A percentile compares a stretch with the other conserved stretches of the same genome.
Evolutionary conservation across 192 early-diverging fungal genomes (phyloP).

Genomic region (Coemansia javaensis): DNA sequence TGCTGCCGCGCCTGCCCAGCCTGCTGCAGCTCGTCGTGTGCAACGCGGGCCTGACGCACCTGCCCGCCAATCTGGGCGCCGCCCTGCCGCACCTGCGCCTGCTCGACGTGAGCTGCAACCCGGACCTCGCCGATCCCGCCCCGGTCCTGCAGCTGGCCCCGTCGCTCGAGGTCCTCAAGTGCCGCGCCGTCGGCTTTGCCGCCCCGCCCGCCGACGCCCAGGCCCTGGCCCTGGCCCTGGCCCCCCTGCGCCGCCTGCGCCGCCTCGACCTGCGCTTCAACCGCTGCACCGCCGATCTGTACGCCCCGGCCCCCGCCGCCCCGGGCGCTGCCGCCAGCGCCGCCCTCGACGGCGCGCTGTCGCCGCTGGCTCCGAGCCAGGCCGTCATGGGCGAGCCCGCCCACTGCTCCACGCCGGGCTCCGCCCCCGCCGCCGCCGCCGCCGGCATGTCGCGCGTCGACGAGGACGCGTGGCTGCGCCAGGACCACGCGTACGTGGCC

Average conservation of each 20-base stretch:
- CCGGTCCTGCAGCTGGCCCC: constrained; percentile 32
- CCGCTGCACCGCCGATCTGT: constrained; percentile 30
- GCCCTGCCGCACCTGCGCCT: constrained; percentile 32
- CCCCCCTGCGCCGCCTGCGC: constrained; percentile 21
- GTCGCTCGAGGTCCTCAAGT: constrained; percentile 38
- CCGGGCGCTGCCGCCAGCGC: neutral
- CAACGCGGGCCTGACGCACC: constrained; percentile 28
- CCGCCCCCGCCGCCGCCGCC: neutral
- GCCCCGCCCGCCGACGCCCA: constrained; percentile 1
- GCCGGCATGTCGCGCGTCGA: constrained; percentile 16
- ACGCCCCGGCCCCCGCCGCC: constrained; percentile 15
- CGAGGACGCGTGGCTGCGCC: constrained; percentile 36
- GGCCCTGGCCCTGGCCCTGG: constrained; percentile 9
- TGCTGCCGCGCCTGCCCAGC: constrained; percentile 20
- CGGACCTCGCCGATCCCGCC: constrained; percentile 23
- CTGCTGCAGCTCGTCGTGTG: constrained; percentile 37
- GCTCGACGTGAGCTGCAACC: constrained; percentile 47
- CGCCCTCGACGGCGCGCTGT: constrained; percentile 25
- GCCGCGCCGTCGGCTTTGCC: constrained; percentile 36
- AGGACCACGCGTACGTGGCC: constrained; percentile 24
- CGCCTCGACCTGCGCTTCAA: constrained; percentile 45
- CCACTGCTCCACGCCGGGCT: neutral
- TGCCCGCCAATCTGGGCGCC: constrained; percentile 35
- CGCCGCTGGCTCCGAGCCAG: constrained; percentile 25
- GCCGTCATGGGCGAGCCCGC: constrained; percentile 21